Conservation (phyloP, 768 basidiomycete species). For the Tylopilus vinaceipallidus region DNA sequence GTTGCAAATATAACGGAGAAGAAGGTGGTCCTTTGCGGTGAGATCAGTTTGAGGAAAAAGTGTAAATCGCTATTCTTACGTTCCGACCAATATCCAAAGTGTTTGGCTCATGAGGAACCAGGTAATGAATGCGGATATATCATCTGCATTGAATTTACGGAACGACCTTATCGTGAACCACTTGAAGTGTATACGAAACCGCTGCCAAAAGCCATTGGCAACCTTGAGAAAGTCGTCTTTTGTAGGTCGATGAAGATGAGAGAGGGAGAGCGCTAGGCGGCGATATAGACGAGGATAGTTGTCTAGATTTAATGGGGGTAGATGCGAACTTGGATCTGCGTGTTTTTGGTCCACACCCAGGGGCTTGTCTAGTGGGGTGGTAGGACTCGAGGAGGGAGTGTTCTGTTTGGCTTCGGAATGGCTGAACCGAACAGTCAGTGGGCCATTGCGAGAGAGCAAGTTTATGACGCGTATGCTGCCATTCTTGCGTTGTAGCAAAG, state of each 20-base stretch:
- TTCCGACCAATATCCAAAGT: constrained; percentile 93
- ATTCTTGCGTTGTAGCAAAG: background rate
- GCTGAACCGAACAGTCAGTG: constrained; percentile 8
- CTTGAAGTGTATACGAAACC: constrained; percentile 87
- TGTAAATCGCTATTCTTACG: constrained; percentile 13
- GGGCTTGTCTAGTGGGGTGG: constrained; percentile 5
- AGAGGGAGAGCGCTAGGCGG: constrained; percentile 73
- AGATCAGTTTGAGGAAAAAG: constrained; percentile 2
- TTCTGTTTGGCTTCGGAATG: constrained; percentile 17
- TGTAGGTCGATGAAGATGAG: constrained; percentile 75
- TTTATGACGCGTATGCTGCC: background rate
- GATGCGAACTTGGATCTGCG: constrained; percentile 6
- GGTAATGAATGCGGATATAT: constrained; percentile 93
- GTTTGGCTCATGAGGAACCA: constrained; percentile 97
- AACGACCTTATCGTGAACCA: constrained; percentile 97
- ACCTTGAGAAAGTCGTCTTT: constrained; percentile 87
- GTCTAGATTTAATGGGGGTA: constrained; percentile 45
- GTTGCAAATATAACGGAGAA: constrained; percentile 90
- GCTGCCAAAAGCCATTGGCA: constrained; percentile 88
- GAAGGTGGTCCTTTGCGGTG: constrained; percentile 74
- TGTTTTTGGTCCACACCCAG: constrained; percentile 8
- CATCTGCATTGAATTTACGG: constrained; percentile 92
- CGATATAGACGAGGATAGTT: constrained; percentile 82
- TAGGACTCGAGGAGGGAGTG: background rate
- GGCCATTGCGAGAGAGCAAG: background rate